phyloP scores from a whole-genome alignment of 2,329 filamentous ascomycete genomes.

The Neurospora sp. region DNA sequence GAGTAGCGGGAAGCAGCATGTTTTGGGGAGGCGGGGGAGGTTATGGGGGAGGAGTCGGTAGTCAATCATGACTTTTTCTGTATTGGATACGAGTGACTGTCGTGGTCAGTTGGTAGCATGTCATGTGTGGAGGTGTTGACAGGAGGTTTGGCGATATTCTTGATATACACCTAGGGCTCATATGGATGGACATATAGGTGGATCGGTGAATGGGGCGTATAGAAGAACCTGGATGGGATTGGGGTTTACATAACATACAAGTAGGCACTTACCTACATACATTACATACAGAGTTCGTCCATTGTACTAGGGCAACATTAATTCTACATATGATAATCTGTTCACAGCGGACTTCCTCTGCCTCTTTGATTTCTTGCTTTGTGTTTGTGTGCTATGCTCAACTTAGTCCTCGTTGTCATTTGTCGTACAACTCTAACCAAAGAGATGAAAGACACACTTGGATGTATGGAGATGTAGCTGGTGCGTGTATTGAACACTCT shows the following conservation, averaged over 20 bases:
- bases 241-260: background rate
- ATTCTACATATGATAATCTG: background rate
- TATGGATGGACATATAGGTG: background rate
- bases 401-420: background rate
- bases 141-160: background rate
- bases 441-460: background rate
- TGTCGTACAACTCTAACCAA: background rate
- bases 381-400: background rate
- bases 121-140: background rate
- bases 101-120: background rate
- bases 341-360: background rate
- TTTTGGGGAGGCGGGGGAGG: background rate
- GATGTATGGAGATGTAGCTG: background rate
- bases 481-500: background rate
- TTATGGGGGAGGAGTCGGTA: background rate
- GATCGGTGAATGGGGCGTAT: background rate
- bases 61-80: background rate
- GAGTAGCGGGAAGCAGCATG: background rate
- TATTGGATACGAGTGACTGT: background rate
- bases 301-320: background rate
- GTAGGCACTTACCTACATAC: background rate
- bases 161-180: background rate
- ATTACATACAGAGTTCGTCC: background rate
- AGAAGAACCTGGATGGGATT: background rate
- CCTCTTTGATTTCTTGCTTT: background rate